phyloP scores from a whole-genome alignment of 345 rosid species.

The Syzygium aromaticum region DNA sequence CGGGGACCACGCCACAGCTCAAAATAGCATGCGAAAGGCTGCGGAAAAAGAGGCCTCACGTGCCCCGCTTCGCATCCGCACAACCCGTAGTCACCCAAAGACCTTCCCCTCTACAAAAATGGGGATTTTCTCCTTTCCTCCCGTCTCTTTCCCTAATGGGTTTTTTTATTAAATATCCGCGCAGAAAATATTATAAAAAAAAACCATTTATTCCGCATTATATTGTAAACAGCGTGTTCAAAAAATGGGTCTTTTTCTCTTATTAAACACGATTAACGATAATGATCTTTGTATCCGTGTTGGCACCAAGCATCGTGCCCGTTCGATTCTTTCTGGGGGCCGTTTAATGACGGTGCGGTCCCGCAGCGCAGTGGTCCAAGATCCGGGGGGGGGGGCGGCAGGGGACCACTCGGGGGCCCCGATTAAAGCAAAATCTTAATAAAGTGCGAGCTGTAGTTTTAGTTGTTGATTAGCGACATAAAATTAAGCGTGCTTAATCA shows the following conservation, averaged over 20 bases:
- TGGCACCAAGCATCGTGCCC: background rate
- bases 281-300: background rate
- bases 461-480: background rate
- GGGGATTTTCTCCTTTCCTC: background rate
- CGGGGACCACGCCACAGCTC: background rate
- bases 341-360: background rate
- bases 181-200: background rate
- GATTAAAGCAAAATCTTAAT: background rate
- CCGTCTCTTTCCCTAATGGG: background rate
- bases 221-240: background rate
- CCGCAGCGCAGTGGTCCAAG: too few species aligned
- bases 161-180: background rate
- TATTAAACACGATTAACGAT: background rate
- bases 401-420: background rate
- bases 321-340: background rate
- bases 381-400: background rate
- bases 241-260: background rate
- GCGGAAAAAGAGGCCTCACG: constrained; percentile 19
- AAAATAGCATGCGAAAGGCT: background rate
- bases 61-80: constrained; percentile 29
- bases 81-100: background rate
- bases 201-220: background rate
- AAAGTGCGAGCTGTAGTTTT: too few species aligned
- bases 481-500: background rate
- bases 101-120: background rate